Evolutionary conservation across 2,329 filamentous ascomycete genomes (phyloP).

Genomic region (Phialemoniopsis sp.): DNA sequence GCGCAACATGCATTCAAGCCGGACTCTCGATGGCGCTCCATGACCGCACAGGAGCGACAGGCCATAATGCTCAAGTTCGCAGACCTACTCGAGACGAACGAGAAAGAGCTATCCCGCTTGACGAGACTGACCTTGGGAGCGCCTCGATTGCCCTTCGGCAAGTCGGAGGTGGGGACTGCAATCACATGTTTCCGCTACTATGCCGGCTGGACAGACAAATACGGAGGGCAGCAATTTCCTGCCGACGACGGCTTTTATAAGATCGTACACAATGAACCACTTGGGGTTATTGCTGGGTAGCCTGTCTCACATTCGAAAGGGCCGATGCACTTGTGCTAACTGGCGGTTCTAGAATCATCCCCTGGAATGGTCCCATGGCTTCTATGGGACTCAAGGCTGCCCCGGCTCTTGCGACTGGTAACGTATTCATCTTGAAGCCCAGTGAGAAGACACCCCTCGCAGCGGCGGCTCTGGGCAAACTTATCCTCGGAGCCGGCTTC

Average conservation of each 20-base stretch:
- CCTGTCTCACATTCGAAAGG: too few species aligned
- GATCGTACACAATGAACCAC: conserved; percentile 1
- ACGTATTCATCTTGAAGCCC: background rate
- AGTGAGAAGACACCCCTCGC: conserved; percentile 36
- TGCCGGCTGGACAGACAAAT: conserved; percentile 1
- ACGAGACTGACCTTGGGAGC: conserved; percentile 41
- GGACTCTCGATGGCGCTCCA: conserved; percentile 29
- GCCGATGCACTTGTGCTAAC: conserved; percentile 72
- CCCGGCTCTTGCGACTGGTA: conserved; percentile 1
- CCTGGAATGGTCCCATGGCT: background rate
- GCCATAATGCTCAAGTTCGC: conserved; percentile 36
- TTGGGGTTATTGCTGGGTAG: conserved; percentile 1
- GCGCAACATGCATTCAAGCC: background rate
- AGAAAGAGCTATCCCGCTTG: conserved; percentile 27
- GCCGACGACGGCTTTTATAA: background rate
- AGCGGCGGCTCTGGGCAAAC: conserved; percentile 25
- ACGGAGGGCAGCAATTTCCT: background rate
- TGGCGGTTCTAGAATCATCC: conserved; percentile 22
- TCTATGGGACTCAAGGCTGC: background rate
- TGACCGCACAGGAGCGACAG: background rate
- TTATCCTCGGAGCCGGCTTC: conserved; percentile 51
- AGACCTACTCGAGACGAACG: conserved; percentile 31
- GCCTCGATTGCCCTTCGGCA: conserved; percentile 36
- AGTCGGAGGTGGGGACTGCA: conserved; percentile 30
- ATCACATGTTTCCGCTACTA: conserved; percentile 4